These are phyloP conservation scores for Calophaca sinica DNA, from an alignment of 306 rosid genomes.

Conservation along the genomic window DNA sequence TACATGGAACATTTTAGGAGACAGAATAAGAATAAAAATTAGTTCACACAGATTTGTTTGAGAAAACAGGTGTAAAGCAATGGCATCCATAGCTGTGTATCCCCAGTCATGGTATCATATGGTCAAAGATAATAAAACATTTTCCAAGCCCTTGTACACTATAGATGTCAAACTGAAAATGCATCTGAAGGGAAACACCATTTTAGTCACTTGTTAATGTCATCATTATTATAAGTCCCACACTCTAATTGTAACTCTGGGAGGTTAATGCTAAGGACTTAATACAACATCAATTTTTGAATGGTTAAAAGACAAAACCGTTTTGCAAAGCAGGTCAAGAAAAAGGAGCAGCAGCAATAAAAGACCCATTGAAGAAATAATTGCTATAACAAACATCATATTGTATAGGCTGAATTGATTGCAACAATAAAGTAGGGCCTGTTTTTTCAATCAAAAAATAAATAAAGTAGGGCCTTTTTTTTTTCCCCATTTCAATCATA, in stretches of 20 bases:
- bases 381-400: conserved; percentile 26
- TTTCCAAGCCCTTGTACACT: conserved; percentile 13
- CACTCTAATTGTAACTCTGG: not conserved
- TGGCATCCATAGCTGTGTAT: not conserved
- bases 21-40: conserved; percentile 13
- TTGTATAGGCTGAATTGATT: conserved; percentile 14
- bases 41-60: not conserved
- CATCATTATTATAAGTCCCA: conserved; percentile 4
- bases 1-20: not conserved
- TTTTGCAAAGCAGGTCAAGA: conserved; percentile 4
- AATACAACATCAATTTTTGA: conserved; percentile 1
- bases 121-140: conserved; percentile 6
- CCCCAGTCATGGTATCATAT: conserved; percentile 7
- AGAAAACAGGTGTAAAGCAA: conserved; percentile 11
- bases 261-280: not conserved
- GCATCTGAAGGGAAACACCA: conserved; percentile 6
- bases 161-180: conserved; percentile 11
- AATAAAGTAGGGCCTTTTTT: conserved; percentile 30
- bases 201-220: conserved; percentile 32
- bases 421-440: conserved; percentile 37
- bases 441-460: not conserved
- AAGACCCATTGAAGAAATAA: conserved; percentile 25
- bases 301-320: not conserved
- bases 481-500: conserved; percentile 33
- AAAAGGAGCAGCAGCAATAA: not conserved